A percentile compares a stretch with the other conserved stretches of the same genome.
These are phyloP conservation scores for Sarcocystis neurona DNA, from an alignment of 169 alveolate species.

Conservation along the genomic window DNA sequence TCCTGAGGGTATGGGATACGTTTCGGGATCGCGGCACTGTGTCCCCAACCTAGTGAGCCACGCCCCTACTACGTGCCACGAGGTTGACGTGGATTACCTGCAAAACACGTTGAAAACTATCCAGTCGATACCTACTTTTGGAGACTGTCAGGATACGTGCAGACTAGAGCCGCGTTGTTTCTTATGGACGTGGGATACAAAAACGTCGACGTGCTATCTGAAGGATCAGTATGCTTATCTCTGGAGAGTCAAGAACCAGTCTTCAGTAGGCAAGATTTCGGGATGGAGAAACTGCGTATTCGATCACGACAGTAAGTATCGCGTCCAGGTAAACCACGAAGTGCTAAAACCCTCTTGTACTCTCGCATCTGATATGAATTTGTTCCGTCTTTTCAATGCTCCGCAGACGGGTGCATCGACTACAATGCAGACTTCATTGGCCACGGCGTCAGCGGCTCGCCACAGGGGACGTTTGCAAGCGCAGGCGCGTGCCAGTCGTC, in stretches of 20 bases:
- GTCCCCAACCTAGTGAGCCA: not conserved
- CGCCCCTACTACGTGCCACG: not conserved
- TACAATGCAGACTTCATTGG: conserved; percentile 1
- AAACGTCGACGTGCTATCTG: not conserved
- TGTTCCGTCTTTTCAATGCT: no score
- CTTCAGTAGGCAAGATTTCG: not conserved
- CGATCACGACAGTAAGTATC: no score
- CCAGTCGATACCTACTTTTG: not conserved
- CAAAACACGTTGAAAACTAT: not conserved
- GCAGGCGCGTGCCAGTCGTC: not conserved
- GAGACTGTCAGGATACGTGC: conserved; percentile 4
- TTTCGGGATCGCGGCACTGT: not conserved
- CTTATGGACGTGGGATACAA: conserved; percentile 17
- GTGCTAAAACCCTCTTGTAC: no score
- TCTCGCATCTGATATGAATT: no score
- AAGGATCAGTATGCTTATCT: not conserved
- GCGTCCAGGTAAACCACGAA: no score
- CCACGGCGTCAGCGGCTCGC: not conserved
- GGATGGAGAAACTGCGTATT: no score
- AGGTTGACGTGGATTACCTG: not conserved
- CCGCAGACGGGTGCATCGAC: conserved; percentile 41
- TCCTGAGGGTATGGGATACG: not conserved
- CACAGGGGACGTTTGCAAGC: not conserved
- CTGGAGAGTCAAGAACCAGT: not conserved
- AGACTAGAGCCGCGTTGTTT: not conserved